Percentiles rank a stretch among this genome's conserved stretches.
Evolutionary conservation across 441 rosid species (phyloP).

Genomic region (Theobroma grandiflorum): DNA sequence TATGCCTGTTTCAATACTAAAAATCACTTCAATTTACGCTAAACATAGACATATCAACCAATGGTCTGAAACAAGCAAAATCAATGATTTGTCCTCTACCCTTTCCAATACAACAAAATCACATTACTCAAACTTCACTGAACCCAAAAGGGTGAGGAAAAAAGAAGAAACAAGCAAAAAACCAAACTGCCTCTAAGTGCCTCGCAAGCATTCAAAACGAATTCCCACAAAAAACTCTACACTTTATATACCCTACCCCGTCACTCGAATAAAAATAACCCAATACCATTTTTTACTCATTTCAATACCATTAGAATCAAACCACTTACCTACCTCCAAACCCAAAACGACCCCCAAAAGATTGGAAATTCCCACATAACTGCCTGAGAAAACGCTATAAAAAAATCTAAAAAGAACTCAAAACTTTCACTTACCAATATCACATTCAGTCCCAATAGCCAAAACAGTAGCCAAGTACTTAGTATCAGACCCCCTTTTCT

Average conservation of each 20-base stretch:
- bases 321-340: neutral
- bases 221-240: neutral
- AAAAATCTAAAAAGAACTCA: neutral
- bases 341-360: too few relatives aligned
- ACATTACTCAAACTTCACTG: neutral
- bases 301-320: neutral
- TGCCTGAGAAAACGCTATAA: neutral
- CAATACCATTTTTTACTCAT: neutral
- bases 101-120: neutral
- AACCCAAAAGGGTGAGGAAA: too few relatives aligned
- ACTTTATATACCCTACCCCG: neutral
- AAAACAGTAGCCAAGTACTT: constrained; percentile 86
- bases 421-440: constrained; percentile 62
- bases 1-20: neutral
- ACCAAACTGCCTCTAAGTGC: too few relatives aligned
- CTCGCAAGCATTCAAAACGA: neutral
- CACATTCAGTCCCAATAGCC: constrained; percentile 92
- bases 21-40: neutral
- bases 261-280: neutral
- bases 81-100: neutral
- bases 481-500: constrained; percentile 86
- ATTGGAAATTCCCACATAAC: neutral
- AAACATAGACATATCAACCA: neutral
- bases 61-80: neutral
- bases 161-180: too few relatives aligned